Conservation (phyloP, 2,329 filamentous ascomycete species). For the Zasmidium citrigriseum region DNA sequence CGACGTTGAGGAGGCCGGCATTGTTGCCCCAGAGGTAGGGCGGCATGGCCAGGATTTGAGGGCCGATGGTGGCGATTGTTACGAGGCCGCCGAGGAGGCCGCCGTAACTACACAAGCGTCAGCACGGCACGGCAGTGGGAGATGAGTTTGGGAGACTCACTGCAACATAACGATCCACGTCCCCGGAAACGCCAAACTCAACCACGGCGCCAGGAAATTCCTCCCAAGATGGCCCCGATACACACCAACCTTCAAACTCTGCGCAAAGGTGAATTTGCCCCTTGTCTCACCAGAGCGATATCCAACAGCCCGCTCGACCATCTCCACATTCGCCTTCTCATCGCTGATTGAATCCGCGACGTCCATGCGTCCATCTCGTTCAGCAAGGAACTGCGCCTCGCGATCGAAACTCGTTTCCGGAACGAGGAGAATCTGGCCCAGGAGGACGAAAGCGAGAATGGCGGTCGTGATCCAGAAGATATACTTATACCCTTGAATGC, state of each 20-base stretch:
- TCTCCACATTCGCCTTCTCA: constrained; percentile 26
- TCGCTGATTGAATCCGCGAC: constrained; percentile 11
- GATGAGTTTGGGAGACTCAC: neutral
- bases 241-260: constrained; percentile 39
- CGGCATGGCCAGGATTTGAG: constrained; percentile 39
- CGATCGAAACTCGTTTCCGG: constrained; percentile 45
- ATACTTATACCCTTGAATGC: constrained; percentile 37
- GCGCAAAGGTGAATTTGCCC: constrained; percentile 35
- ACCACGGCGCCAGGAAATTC: constrained; percentile 41
- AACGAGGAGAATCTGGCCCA: constrained; percentile 39
- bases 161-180: constrained; percentile 45
- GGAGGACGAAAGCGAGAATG: constrained; percentile 35
- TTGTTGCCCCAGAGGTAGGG: constrained; percentile 45
- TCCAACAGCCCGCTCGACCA: constrained; percentile 20
- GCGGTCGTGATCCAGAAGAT: constrained; percentile 46
- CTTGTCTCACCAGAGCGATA: constrained; percentile 22
- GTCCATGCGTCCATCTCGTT: constrained; percentile 17
- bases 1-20: constrained; percentile 41
- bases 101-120: constrained; percentile 33
- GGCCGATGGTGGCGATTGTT: constrained; percentile 39
- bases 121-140: neutral
- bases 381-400: constrained; percentile 24
- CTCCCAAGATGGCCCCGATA: constrained; percentile 37
- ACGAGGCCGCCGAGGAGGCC: constrained; percentile 45
- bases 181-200: constrained; percentile 41